phyloP scores from a whole-genome alignment of 2,329 filamentous ascomycete genomes.

The Nothomitra cinnamomea region DNA sequence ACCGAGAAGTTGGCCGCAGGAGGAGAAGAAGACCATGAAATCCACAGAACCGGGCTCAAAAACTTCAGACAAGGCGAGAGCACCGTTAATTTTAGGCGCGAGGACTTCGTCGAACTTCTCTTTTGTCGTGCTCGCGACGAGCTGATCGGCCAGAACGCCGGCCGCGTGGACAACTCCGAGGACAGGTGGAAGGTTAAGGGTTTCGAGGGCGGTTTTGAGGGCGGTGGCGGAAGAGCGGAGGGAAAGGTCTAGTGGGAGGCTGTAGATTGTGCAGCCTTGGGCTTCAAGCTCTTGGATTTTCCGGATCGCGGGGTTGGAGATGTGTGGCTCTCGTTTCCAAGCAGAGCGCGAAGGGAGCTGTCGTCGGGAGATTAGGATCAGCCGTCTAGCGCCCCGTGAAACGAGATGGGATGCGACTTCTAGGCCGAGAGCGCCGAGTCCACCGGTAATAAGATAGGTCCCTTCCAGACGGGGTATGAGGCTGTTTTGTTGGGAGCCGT shows the following conservation, averaged over 20 bases:
- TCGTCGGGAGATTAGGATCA: constrained; percentile 38
- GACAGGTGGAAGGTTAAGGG: too few relatives aligned
- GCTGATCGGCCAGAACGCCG: constrained; percentile 13
- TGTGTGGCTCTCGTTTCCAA: too few relatives aligned
- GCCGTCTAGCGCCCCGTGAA: constrained; percentile 31
- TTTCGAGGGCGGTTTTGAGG: too few relatives aligned
- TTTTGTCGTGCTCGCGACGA: constrained; percentile 8
- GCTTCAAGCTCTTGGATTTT: too few relatives aligned
- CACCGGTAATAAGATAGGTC: constrained; percentile 39
- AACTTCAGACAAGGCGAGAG: constrained; percentile 13
- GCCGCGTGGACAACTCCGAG: too few relatives aligned
- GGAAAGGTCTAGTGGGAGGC: too few relatives aligned
- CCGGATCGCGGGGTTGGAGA: too few relatives aligned
- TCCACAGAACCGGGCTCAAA: constrained; percentile 8
- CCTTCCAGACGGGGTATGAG: constrained; percentile 14
- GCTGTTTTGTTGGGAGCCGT: too few relatives aligned
- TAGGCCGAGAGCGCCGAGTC: constrained; percentile 38
- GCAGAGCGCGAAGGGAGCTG: too few relatives aligned
- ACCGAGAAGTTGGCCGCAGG: constrained; percentile 3
- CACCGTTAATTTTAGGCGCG: constrained; percentile 17
- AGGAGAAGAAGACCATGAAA: constrained; percentile 12
- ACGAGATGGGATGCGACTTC: constrained; percentile 34
- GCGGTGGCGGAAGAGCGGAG: too few relatives aligned
- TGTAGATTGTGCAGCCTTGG: too few relatives aligned
- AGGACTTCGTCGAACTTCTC: constrained; percentile 5